Percentiles rank a stretch among this genome's conserved stretches.
Evolutionary conservation across 2,329 filamentous ascomycete species (phyloP).

Genomic region (Fusarium haematococcum): DNA sequence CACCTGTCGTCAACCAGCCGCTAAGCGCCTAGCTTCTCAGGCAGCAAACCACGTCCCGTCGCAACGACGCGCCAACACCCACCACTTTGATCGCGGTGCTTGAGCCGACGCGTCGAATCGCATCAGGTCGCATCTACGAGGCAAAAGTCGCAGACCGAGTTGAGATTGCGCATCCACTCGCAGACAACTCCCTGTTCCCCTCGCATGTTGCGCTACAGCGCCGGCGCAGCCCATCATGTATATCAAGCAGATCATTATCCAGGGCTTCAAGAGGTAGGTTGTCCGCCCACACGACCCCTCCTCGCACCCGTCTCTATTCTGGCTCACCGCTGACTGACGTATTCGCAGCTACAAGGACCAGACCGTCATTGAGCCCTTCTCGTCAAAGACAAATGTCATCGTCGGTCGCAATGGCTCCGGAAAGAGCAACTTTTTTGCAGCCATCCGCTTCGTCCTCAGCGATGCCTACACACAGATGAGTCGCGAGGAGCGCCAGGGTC

Average conservation of each 20-base stretch:
- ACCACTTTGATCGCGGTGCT: conserved; percentile 45
- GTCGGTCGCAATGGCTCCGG: conserved; percentile 99
- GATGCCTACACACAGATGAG: conserved; percentile 98
- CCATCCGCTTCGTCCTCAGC: conserved; percentile 97
- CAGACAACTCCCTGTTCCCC: conserved; percentile 38
- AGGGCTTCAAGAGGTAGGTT: conserved; percentile 96
- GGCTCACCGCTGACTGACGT: conserved; percentile 40
- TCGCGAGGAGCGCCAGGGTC: conserved; percentile 92
- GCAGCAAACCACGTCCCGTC: conserved; percentile 36
- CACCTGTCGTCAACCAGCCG: background rate
- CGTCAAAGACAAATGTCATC: conserved; percentile 96
- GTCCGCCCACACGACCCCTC: background rate
- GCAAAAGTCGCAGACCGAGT: conserved; percentile 31
- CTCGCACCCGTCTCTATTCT: conserved; percentile 1
- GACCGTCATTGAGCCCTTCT: conserved; percentile 98
- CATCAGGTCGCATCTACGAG: conserved; percentile 41
- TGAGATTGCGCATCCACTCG: conserved; percentile 40
- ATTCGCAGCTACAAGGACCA: conserved; percentile 94
- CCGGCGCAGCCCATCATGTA: conserved; percentile 75
- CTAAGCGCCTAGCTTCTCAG: conserved; percentile 34
- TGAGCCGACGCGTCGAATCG: conserved; percentile 45
- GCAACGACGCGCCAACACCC: conserved; percentile 44
- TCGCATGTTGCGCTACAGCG: conserved; percentile 54
- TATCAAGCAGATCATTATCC: conserved; percentile 99
- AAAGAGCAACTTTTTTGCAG: conserved; percentile 99